A percentile compares a stretch with the other conserved stretches of the same genome.
These are phyloP conservation scores for Coemansia sp. DNA, from an alignment of 192 early-diverging fungal species.

Conservation along the genomic window DNA sequence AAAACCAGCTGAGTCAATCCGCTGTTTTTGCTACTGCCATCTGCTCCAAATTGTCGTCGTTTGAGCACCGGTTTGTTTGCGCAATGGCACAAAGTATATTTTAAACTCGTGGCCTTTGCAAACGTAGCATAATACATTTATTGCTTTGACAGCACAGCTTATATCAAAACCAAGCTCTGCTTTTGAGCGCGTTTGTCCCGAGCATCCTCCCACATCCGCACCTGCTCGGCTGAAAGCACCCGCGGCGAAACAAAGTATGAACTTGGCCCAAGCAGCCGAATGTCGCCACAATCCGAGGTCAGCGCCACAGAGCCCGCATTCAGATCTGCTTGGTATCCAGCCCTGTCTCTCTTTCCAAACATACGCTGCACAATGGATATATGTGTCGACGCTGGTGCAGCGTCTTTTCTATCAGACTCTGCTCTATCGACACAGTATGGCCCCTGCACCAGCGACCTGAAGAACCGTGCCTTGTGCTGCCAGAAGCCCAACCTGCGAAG, in stretches of 20 bases:
- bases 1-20: too few species aligned
- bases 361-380: background rate
- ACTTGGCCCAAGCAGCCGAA: slow-evolving; percentile 24
- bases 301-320: background rate
- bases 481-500: slow-evolving; percentile 36
- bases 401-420: background rate
- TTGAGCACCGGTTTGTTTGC: too few species aligned
- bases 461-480: slow-evolving; percentile 36
- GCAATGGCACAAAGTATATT: background rate
- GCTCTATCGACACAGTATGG: background rate
- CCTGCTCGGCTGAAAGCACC: slow-evolving; percentile 24
- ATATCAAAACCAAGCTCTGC: background rate
- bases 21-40: too few species aligned
- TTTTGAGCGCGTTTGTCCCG: background rate
- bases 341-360: background rate
- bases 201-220: slow-evolving; percentile 23
- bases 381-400: background rate
- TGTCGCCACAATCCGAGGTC: slow-evolving; percentile 34
- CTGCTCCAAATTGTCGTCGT: too few species aligned
- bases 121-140: background rate
- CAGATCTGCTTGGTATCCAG: background rate
- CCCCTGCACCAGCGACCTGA: slow-evolving; percentile 32
- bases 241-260: slow-evolving; percentile 41
- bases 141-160: background rate
- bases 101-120: background rate